phyloP scores from a whole-genome alignment of 352 stramenopile genomes.

The Pythium aphanidermatum region DNA sequence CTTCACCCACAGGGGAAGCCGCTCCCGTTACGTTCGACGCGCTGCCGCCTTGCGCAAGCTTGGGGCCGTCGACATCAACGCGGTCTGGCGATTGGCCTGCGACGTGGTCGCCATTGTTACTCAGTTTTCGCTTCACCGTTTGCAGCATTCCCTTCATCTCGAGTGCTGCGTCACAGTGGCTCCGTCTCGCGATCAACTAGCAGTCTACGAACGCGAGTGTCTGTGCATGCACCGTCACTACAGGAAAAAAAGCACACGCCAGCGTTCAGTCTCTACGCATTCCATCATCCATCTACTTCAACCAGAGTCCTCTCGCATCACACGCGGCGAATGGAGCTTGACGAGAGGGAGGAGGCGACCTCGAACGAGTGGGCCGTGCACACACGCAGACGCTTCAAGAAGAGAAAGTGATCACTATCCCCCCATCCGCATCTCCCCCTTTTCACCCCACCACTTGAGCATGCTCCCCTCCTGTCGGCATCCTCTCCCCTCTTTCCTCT shows the following conservation, averaged over 20 bases:
- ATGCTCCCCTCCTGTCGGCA: not conserved
- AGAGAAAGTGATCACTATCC: not conserved
- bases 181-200: slow-evolving; percentile 7
- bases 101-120: slow-evolving; percentile 73
- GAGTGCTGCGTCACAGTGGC: slow-evolving; percentile 18
- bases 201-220: slow-evolving; percentile 12
- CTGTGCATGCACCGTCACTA: slow-evolving; percentile 12
- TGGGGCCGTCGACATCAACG: slow-evolving; percentile 53
- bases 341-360: too few relatives aligned
- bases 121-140: slow-evolving; percentile 86
- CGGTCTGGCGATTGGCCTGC: slow-evolving; percentile 42
- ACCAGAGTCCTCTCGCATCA: too few relatives aligned
- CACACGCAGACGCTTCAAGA: too few relatives aligned
- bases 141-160: slow-evolving; percentile 88
- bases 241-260: too few relatives aligned
- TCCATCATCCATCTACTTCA: not conserved
- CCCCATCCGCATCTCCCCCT: not conserved
- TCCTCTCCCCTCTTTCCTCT: slow-evolving; percentile 1
- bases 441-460: not conserved
- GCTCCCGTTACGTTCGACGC: too few relatives aligned
- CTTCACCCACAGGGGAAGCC: slow-evolving; percentile 54
- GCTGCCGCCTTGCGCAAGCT: slow-evolving; percentile 12
- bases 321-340: too few relatives aligned
- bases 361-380: too few relatives aligned
- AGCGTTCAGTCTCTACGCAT: not conserved